Percentiles rank a stretch among this genome's conserved stretches.
These are phyloP conservation scores for Parietichytrium sp. DNA, from an alignment of 108 stramenopile genomes.

Conservation along the genomic window DNA sequence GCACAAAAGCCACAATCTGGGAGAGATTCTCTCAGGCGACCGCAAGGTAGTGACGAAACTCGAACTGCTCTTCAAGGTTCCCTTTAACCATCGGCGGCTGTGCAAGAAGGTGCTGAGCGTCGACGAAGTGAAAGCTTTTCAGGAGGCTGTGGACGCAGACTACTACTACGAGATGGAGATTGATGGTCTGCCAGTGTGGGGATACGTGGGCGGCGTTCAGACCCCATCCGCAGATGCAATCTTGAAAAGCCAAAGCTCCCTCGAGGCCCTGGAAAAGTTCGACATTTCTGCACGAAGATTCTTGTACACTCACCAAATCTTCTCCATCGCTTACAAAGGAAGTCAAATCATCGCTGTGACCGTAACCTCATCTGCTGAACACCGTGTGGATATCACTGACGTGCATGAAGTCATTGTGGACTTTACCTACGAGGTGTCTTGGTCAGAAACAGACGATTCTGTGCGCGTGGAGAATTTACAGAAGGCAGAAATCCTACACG, in stretches of 20 bases:
- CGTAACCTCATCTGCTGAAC: conserved; percentile 73
- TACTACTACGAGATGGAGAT: conserved; percentile 94
- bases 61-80: conserved; percentile 72
- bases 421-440: conserved; percentile 91
- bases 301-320: conserved; percentile 88
- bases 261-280: conserved; percentile 31
- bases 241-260: neutral
- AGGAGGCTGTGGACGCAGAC: conserved; percentile 82
- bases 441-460: conserved; percentile 75
- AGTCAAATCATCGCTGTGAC: conserved; percentile 84
- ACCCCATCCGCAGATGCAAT: conserved; percentile 62
- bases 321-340: conserved; percentile 79
- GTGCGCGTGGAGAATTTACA: conserved; percentile 79
- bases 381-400: neutral
- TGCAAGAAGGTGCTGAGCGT: conserved; percentile 69
- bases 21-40: conserved; percentile 89
- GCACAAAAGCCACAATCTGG: conserved; percentile 70
- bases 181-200: conserved; percentile 97
- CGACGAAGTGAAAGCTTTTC: conserved; percentile 68
- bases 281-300: conserved; percentile 44
- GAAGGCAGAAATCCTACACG: conserved; percentile 77
- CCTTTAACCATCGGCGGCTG: conserved; percentile 70
- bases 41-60: conserved; percentile 84
- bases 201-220: conserved; percentile 80
- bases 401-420: conserved; percentile 61